Conservation (phyloP, 2,329 filamentous ascomycete species). For the Pseudopyrenochaeta lycopersici region DNA sequence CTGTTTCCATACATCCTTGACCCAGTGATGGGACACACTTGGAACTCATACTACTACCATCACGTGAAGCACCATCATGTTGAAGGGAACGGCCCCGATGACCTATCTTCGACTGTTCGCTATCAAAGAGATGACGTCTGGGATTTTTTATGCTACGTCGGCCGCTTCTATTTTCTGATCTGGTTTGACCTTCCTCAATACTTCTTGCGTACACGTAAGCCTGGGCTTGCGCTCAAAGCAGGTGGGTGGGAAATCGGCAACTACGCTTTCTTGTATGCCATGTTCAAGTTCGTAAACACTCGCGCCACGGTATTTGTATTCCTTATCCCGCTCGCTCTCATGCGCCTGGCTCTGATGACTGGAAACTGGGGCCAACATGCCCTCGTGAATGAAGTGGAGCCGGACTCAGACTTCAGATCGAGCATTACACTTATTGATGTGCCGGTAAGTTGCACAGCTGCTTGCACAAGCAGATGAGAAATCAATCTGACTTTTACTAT, state of each 20-base stretch:
- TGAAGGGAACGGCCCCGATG: constrained; percentile 79
- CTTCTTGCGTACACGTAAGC: constrained; percentile 72
- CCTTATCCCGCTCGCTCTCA: constrained; percentile 70
- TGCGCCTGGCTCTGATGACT: constrained; percentile 78
- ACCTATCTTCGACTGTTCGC: constrained; percentile 77
- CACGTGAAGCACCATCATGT: constrained; percentile 89
- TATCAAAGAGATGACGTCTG: constrained; percentile 75
- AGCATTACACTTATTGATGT: constrained; percentile 84
- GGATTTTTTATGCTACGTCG: constrained; percentile 76
- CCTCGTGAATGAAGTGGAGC: constrained; percentile 77
- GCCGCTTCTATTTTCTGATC: constrained; percentile 75
- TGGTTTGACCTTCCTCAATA: constrained; percentile 81
- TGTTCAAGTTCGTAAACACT: constrained; percentile 59
- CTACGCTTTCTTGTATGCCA: constrained; percentile 57
- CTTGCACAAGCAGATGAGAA: no score
- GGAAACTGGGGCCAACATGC: constrained; percentile 89
- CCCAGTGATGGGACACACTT: constrained; percentile 82
- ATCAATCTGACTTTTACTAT: constrained; percentile 8
- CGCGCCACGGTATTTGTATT: constrained; percentile 71
- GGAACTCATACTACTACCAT: constrained; percentile 87
- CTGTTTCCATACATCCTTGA: constrained; percentile 78
- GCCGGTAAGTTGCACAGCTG: constrained; percentile 64
- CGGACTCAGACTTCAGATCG: constrained; percentile 79
- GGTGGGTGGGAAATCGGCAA: constrained; percentile 69
- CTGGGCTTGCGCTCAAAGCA: constrained; percentile 62